Conservation (phyloP, 192 early-diverging fungal genomes). For the Radiomyces spectabilis region DNA sequence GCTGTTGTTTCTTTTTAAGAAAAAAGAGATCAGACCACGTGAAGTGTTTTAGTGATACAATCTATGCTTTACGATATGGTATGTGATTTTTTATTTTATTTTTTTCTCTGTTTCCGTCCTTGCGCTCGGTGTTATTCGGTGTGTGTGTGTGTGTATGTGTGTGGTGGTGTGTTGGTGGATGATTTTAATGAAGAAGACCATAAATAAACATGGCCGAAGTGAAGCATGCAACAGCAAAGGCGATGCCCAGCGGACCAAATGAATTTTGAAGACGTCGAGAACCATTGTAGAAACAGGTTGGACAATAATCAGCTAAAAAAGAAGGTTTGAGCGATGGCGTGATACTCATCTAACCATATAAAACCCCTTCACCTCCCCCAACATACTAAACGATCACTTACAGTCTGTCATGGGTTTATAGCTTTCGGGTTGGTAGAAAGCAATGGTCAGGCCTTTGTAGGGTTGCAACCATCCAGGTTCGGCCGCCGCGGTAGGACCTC, state of each 20-base stretch:
- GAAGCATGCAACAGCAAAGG: slow-evolving; percentile 17
- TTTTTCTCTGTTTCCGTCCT: no score
- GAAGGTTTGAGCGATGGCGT: no score
- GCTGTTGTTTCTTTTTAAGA: no score
- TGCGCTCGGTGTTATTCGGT: no score
- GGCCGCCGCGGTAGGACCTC: slow-evolving; percentile 14
- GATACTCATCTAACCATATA: no score
- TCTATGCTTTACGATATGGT: no score
- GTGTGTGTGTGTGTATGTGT: no score
- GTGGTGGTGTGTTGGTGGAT: no score
- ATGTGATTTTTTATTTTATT: no score
- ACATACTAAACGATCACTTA: no score
- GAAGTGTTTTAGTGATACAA: no score
- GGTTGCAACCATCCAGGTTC: slow-evolving; percentile 24
- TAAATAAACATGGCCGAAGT: slow-evolving; percentile 19
- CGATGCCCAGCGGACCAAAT: slow-evolving; percentile 11
- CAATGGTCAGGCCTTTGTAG: slow-evolving; percentile 16
- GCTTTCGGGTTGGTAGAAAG: slow-evolving; percentile 21
- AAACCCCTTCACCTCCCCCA: not conserved
- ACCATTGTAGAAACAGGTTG: slow-evolving; percentile 26
- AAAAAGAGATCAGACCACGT: no score
- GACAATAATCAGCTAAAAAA: slow-evolving; percentile 17
- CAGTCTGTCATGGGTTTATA: slow-evolving; percentile 19
- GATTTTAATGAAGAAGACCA: slow-evolving; percentile 2
- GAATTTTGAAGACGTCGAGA: not conserved